Percentiles rank a stretch among this genome's conserved stretches.
Evolutionary conservation across 2,329 filamentous ascomycete species (phyloP).

Genomic region (Bretziella fagacearum): DNA sequence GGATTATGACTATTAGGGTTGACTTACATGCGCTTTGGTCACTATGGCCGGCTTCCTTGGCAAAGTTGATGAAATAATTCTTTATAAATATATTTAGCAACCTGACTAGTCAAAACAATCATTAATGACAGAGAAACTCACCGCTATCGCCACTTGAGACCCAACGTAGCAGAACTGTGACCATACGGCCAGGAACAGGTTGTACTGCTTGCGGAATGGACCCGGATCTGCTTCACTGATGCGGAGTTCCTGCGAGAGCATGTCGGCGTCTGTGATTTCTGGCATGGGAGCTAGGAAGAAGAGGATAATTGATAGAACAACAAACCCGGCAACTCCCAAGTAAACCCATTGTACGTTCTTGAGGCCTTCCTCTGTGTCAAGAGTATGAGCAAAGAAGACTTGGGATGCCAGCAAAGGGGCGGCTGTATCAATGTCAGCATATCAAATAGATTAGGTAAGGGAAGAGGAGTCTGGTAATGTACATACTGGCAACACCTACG

Average conservation of each 20-base stretch:
- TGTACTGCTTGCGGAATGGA: conserved; percentile 40
- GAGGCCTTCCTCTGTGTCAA: conserved; percentile 31
- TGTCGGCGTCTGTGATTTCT: conserved; percentile 44
- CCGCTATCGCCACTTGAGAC: conserved; percentile 36
- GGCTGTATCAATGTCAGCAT: conserved; percentile 24
- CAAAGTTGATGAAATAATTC: conserved; percentile 37
- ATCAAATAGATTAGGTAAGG: conserved; percentile 39
- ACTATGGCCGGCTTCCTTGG: conserved; percentile 20
- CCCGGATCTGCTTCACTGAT: conserved; percentile 28
- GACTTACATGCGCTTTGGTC: conserved; percentile 15
- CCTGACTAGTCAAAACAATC: not conserved
- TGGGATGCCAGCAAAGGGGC: conserved; percentile 42
- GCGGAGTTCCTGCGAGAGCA: conserved; percentile 34
- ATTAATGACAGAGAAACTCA: not conserved
- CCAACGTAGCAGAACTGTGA: conserved; percentile 49
- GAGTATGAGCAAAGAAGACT: conserved; percentile 42
- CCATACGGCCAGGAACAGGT: conserved; percentile 42
- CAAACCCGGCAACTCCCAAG: conserved; percentile 43
- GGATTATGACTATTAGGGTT: conserved; percentile 7
- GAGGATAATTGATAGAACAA: conserved; percentile 36
- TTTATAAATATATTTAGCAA: not conserved
- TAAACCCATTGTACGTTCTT: conserved; percentile 49
- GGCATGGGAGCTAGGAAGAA: conserved; percentile 38
- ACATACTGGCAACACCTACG: conserved; percentile 43
- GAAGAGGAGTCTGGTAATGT: not conserved